Percentiles rank a stretch among this genome's conserved stretches.
phyloP scores from a whole-genome alignment of 352 stramenopile species.

The Phytopythium litorale region DNA sequence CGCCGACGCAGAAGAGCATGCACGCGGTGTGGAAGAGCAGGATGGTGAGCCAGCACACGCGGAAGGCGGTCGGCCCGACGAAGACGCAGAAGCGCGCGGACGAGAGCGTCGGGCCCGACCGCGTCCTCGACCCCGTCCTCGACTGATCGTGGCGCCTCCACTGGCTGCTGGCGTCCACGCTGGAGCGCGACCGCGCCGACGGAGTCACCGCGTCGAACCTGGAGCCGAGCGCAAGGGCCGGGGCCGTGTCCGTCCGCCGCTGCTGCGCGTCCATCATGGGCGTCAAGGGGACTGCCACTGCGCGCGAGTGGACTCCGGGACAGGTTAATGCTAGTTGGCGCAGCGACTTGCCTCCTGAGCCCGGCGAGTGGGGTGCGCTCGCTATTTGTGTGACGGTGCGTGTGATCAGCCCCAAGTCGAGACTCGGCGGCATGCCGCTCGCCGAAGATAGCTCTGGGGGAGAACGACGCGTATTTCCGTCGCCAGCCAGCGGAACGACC shows the following conservation, averaged over 20 bases:
- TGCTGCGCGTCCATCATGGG: not conserved
- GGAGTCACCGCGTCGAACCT: not conserved
- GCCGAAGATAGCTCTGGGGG: not conserved
- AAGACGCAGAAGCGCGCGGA: not conserved
- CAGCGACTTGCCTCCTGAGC: no score
- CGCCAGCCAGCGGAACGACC: no score
- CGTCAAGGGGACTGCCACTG: not conserved
- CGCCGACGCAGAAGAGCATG: constrained; percentile 11
- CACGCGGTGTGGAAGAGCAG: constrained; percentile 13
- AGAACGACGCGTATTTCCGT: not conserved
- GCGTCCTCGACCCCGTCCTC: not conserved
- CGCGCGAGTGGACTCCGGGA: no score
- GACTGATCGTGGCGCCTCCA: not conserved
- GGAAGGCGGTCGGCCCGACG: constrained; percentile 6
- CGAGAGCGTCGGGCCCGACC: not conserved
- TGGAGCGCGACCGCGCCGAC: not conserved
- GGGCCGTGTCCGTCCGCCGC: not conserved
- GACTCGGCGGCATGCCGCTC: not conserved
- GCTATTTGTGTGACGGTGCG: not conserved
- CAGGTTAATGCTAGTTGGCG: no score
- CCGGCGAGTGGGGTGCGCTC: no score
- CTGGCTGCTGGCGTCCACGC: not conserved
- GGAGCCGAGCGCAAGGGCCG: not conserved
- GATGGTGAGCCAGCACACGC: constrained; percentile 16
- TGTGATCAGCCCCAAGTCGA: not conserved